Conservation (phyloP, 345 rosid genomes). For the Ceriops decandra region DNA sequence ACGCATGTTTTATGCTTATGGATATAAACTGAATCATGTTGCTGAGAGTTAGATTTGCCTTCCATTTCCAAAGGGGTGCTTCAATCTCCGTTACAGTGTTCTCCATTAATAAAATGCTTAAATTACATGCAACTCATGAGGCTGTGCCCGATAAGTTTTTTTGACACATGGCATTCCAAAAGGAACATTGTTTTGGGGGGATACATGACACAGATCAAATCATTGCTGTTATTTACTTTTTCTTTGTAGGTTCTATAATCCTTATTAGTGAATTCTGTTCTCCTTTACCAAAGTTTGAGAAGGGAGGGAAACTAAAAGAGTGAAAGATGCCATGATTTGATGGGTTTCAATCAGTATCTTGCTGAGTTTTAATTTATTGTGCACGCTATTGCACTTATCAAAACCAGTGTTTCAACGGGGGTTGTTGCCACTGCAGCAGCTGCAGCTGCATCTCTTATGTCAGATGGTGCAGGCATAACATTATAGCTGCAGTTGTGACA, state of each 20-base stretch:
- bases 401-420: constrained; percentile 73
- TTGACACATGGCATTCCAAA: background rate
- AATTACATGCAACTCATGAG: constrained; percentile 79
- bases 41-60: constrained; percentile 82
- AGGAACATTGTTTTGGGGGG: too few relatives aligned
- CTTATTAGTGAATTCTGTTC: too few relatives aligned
- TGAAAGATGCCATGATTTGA: too few relatives aligned
- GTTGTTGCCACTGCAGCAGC: constrained; percentile 98
- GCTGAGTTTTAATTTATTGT: background rate
- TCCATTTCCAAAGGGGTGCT: constrained; percentile 76
- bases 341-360: too few relatives aligned
- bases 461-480: constrained; percentile 87
- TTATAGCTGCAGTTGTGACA: constrained; percentile 3
- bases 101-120: constrained; percentile 76
- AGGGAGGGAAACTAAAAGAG: too few relatives aligned
- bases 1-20: constrained; percentile 65
- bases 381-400: constrained; percentile 90
- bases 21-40: constrained; percentile 88
- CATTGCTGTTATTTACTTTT: too few relatives aligned
- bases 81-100: constrained; percentile 55
- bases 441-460: constrained; percentile 94
- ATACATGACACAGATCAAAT: too few relatives aligned
- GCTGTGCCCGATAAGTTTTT: constrained; percentile 77
- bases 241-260: background rate
- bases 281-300: too few relatives aligned